Evolutionary conservation across 2,329 filamentous ascomycete species (phyloP), one percentile per base, ranked within the genome.

Genomic region (Exophiala mesophila): DNA sequence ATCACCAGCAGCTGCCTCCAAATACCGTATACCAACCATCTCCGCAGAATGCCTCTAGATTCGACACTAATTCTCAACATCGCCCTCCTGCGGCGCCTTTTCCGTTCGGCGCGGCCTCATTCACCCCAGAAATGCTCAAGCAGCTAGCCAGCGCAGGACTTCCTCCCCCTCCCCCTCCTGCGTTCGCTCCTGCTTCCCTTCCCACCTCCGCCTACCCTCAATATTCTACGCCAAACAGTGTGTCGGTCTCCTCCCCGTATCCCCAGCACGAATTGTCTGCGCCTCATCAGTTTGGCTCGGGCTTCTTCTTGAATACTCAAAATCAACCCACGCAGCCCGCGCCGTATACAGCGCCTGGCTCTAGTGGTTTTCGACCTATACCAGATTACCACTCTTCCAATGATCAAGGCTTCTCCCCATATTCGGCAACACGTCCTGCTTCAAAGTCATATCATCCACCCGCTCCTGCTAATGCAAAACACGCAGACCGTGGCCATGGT

Each of bases 1-100:
- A 31, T 13, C 30, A 35, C 26, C n/a, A n/a, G n/a, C n/a, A n/a
- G n/a, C n/a, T n/a, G n/a, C n/a, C n/a, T n/a, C 15, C 24, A n/a
- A 21, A 12, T n/a, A 20, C 13, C n/a, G 17, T 23, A 20, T 47
- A 44, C 37, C 46, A 41, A 26, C 48, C 39, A 16, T 37, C 41
- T 7, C 18, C 39, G 21, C 37, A 30, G 8, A 48, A 41, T 36
- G 32, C 19, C 12, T 26, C 41, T 9, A 45, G 45, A 41, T 51
- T 50, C 35, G 49, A 54, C 36, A 34, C 41, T 15, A 57, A 53
- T 36, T 44, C 51, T 16, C 54, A 57, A 39, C 37, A 41, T 17
- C 41, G 36, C 34, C 26, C 39, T 36, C 57, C 58, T 39, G 52
- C 52, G 31, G 41, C 44, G 18, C 54, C 57, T 15, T 55, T 57